Percentiles rank a stretch among this genome's conserved stretches.
Conservation (phyloP, 192 early-diverging fungal species). For the Podila epicladia region DNA sequence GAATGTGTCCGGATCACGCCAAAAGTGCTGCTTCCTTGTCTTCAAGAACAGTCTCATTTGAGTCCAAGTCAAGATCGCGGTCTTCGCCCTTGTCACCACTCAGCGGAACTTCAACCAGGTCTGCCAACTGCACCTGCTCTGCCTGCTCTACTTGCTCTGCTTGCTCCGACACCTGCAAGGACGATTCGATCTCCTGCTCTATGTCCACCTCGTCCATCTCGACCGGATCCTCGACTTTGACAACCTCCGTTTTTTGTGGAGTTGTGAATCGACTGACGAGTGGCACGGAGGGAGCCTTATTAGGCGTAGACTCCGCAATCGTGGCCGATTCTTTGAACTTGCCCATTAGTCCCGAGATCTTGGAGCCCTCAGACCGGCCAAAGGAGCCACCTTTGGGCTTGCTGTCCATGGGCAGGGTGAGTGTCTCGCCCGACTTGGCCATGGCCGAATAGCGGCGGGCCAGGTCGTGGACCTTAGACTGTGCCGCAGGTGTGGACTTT, state of each 20-base stretch:
- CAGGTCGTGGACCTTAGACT: slow-evolving; percentile 24
- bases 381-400: slow-evolving; percentile 2
- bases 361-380: slow-evolving; percentile 21
- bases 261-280: not conserved
- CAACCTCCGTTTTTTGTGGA: not conserved
- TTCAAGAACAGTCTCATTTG: not conserved
- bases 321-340: slow-evolving; percentile 7
- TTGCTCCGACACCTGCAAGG: not conserved
- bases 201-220: not conserved
- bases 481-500: slow-evolving; percentile 13
- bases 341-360: slow-evolving; percentile 6
- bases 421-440: not conserved
- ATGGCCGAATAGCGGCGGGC: slow-evolving; percentile 30
- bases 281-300: too few relatives aligned
- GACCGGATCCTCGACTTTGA: not conserved
- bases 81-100: not conserved
- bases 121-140: not conserved
- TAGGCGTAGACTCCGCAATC: not conserved
- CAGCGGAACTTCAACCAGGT: slow-evolving; percentile 12
- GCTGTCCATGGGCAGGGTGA: not conserved
- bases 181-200: slow-evolving; percentile 11
- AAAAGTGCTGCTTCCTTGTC: not conserved
- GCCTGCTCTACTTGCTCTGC: not conserved
- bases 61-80: not conserved
- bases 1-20: too few relatives aligned